Evolutionary conservation across 2,329 filamentous ascomycete species (phyloP).

Genomic region (Hansfordia pulvinata): DNA sequence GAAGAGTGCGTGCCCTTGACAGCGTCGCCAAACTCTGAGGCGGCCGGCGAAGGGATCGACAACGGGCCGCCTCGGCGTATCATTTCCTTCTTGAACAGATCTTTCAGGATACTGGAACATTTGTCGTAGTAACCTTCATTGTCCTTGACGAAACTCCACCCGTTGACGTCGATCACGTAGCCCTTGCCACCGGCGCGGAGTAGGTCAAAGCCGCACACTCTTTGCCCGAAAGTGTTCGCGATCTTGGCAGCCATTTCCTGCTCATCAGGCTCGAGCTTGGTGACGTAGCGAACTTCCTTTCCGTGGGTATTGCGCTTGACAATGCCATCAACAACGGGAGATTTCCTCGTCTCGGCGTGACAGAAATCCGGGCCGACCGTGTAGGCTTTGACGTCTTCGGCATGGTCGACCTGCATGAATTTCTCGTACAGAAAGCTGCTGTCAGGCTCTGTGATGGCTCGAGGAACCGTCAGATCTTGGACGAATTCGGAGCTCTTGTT

Average conservation of each 20-base stretch:
- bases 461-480: constrained; percentile 58
- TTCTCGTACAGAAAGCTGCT: constrained; percentile 95
- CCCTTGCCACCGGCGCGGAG: constrained; percentile 79
- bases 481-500: constrained; percentile 98
- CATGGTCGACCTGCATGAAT: constrained; percentile 91
- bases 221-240: constrained; percentile 80
- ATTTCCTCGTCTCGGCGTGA: constrained; percentile 94
- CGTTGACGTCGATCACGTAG: constrained; percentile 97
- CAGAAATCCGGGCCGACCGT: constrained; percentile 89
- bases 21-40: constrained; percentile 23
- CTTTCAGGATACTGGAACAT: constrained; percentile 70
- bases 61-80: constrained; percentile 47
- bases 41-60: constrained; percentile 34
- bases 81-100: constrained; percentile 78
- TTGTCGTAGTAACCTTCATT: constrained; percentile 98
- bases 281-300: constrained; percentile 94
- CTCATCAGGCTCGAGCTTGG: constrained; percentile 67
- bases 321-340: constrained; percentile 89
- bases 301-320: constrained; percentile 94
- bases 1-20: constrained; percentile 8
- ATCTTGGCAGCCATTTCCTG: constrained; percentile 80
- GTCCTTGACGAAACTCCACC: constrained; percentile 99
- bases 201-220: constrained; percentile 92
- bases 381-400: constrained; percentile 97
- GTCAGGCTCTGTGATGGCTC: constrained; percentile 66